These are phyloP conservation scores for Fusarium pininemorale DNA, from an alignment of 2,329 filamentous ascomycete species.

Conservation along the genomic window DNA sequence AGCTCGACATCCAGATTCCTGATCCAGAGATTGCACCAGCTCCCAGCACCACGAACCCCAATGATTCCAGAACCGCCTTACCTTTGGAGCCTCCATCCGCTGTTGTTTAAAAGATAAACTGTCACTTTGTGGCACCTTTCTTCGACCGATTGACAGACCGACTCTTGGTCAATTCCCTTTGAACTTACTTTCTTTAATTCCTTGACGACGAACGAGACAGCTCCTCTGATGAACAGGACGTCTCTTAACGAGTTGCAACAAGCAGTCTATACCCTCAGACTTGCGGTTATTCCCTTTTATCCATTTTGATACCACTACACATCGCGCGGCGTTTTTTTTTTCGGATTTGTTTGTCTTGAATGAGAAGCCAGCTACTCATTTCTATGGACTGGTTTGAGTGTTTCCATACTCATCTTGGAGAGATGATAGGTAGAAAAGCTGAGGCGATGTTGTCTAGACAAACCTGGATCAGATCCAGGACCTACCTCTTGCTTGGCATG, in stretches of 20 bases:
- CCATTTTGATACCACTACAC: conserved; percentile 44
- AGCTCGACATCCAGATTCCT: conserved; percentile 84
- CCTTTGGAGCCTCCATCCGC: conserved; percentile 46
- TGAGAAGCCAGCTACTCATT: conserved; percentile 7
- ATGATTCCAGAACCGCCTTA: conserved; percentile 48
- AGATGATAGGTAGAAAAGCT: conserved; percentile 23
- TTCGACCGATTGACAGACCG: conserved; percentile 17
- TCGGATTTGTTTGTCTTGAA: conserved; percentile 16
- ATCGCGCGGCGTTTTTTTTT: conserved; percentile 43
- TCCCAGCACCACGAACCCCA: conserved; percentile 53
- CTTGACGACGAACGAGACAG: conserved; percentile 39
- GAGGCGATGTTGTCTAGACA: conserved; percentile 4
- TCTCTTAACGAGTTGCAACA: conserved; percentile 37
- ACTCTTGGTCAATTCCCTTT: conserved; percentile 16
- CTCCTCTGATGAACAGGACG: conserved; percentile 38
- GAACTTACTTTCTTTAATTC: conserved; percentile 35
- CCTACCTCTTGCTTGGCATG: conserved; percentile 1
- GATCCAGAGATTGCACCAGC: conserved; percentile 75
- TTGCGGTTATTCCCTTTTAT: conserved; percentile 30
- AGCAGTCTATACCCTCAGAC: conserved; percentile 32
- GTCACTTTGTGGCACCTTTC: not conserved
- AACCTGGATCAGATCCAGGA: not conserved
- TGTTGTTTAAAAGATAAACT: conserved; percentile 27
- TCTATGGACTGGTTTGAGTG: not conserved
- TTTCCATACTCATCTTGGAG: conserved; percentile 12